Evolutionary conservation across 805 yeast species (phyloP), one percentile per base, ranked within the genome.

Genomic region (Kluyveromyces siamensis): DNA sequence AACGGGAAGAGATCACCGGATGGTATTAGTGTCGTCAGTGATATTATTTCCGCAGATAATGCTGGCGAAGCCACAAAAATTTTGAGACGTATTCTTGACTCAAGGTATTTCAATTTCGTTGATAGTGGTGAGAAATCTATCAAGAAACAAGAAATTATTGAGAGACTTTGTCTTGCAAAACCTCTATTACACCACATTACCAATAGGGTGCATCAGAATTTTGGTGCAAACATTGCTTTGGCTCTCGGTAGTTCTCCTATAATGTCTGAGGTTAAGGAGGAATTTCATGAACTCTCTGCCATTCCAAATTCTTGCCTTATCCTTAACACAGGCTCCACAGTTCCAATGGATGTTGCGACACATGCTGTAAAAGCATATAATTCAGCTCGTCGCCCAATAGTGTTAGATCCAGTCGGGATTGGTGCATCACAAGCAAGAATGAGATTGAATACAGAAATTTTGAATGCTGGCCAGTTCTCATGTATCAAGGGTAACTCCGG

Each of bases 381-480:
- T 59, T 60, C 58, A 13, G 55, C 63, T 13, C 76, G 77, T 2
- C 71, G 74, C 41, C 90, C 87, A 3, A 75, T 89, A 33, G 78
- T 89, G 0, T 82, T 84, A 55, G 97, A 89, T 63, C 97, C 96
- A 0, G 96, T 89, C n/a, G 97, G 89, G 0, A 87, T 83, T 38
- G 96, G 96, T 27, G 96, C 96, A 0, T 74, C 96, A 0, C 49
- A 59, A 3, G 74, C 77, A 6, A 72, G 97, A 50, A 68, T 69
- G 38, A 57, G 65, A 2, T 69, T 80, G 16, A 76, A 81, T 46
- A 62, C 69, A 27, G 60, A 61, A 0, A 56, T 88, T 9, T 62
- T 89, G 33, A 71, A 80, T 37, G 62, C 72, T 11, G 88, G 87
- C 1, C 76, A 73, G 57, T 74, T 72, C 52, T 70, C 78, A 30